Evolutionary conservation across 768 basidiomycete species (phyloP).

Genomic region (Paxillus involutus): DNA sequence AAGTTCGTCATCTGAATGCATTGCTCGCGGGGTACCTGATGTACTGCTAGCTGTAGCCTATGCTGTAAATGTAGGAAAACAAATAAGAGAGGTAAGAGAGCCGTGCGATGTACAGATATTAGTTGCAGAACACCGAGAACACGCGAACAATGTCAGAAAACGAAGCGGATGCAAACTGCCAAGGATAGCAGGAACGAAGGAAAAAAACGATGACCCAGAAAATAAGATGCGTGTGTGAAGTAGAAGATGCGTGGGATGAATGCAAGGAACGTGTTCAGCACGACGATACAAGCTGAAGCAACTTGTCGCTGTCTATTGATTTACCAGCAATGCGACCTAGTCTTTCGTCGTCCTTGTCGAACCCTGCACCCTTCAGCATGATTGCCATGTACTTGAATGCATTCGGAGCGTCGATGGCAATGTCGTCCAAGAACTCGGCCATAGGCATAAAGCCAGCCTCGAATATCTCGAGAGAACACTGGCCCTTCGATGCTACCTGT

Average conservation of each 20-base stretch:
- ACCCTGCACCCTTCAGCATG: conserved; percentile 67
- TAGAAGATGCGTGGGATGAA: conserved; percentile 9
- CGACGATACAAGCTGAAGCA: conserved; percentile 57
- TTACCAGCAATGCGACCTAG: conserved; percentile 58
- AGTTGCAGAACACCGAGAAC: conserved; percentile 29
- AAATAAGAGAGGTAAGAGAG: conserved; percentile 13
- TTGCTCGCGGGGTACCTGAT: conserved; percentile 22
- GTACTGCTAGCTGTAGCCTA: conserved; percentile 24
- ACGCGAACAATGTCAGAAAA: conserved; percentile 25
- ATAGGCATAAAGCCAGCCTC: conserved; percentile 71
- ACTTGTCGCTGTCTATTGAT: conserved; percentile 57
- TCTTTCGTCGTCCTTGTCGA: conserved; percentile 58
- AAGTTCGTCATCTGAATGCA: conserved; percentile 17
- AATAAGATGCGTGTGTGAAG: neutral
- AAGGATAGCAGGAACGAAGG: conserved; percentile 3
- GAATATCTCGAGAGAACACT: conserved; percentile 60
- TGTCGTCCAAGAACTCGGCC: conserved; percentile 82
- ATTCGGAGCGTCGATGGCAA: conserved; percentile 87
- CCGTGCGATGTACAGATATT: conserved; percentile 28
- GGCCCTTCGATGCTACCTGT: conserved; percentile 56
- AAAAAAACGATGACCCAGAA: conserved; percentile 5
- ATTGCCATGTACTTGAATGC: conserved; percentile 75
- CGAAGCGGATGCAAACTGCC: conserved; percentile 13
- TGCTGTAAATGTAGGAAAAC: conserved; percentile 20
- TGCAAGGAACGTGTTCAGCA: conserved; percentile 10